Conservation (phyloP, 2,329 filamentous ascomycete species). For the Fusarium lateritium region DNA sequence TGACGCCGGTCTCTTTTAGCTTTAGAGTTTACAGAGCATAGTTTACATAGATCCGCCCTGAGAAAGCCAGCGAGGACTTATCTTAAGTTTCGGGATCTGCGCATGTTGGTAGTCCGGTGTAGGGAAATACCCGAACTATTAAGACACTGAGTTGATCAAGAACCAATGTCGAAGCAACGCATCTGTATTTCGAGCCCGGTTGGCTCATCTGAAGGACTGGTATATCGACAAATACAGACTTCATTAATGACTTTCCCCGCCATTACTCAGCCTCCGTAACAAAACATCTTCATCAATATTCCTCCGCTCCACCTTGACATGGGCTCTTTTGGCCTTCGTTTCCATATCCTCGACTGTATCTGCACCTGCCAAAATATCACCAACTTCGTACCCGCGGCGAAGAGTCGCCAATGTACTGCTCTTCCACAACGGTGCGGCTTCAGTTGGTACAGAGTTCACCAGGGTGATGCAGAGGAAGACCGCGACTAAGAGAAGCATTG, state of each 20-base stretch:
- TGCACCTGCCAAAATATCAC: slow-evolving; percentile 1
- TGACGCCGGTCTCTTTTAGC: no score
- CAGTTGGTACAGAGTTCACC: not conserved
- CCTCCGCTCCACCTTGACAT: not conserved
- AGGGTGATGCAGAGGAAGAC: slow-evolving; percentile 11
- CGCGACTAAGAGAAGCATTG: slow-evolving; percentile 1
- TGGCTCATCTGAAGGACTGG: no score
- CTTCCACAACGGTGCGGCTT: not conserved
- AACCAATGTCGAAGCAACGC: no score
- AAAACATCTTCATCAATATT: slow-evolving; percentile 1
- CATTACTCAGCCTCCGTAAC: not conserved
- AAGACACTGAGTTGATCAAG: no score
- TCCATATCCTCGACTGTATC: slow-evolving; percentile 23
- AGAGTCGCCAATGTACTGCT: slow-evolving; percentile 20
- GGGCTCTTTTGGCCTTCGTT: not conserved
- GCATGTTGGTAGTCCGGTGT: no score
- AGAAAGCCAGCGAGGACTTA: no score
- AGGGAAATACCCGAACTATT: no score
- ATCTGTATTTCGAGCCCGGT: no score
- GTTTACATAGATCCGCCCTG: no score
- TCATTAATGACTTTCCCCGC: not conserved
- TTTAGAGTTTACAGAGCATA: no score
- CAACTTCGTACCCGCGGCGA: slow-evolving; percentile 10
- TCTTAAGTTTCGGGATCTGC: no score
- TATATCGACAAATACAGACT: not conserved